A percentile compares a stretch with the other conserved stretches of the same genome.
Evolutionary conservation across 116 monocot genomes (phyloP).

Genomic region (Iris pallida): DNA sequence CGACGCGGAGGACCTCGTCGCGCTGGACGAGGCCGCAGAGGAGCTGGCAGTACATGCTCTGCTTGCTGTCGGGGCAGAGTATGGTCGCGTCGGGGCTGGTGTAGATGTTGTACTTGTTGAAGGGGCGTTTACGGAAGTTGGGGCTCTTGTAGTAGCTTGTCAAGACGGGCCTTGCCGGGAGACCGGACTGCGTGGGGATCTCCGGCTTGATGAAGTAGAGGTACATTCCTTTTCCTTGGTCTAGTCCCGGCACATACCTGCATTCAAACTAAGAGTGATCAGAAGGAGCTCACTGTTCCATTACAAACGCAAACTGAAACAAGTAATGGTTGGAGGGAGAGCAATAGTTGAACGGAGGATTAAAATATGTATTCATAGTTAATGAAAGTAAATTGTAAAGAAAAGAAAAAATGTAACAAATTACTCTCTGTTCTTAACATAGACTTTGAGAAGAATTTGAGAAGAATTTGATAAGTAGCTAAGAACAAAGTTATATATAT

Average conservation of each 20-base stretch:
- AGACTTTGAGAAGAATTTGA: neutral
- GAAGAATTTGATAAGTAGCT: too few relatives aligned
- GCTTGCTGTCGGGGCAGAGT: constrained; percentile 58
- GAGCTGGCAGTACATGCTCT: constrained; percentile 82
- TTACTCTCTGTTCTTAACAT: too few relatives aligned
- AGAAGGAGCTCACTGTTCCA: constrained; percentile 8
- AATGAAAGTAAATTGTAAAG: too few relatives aligned
- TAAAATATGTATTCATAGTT: too few relatives aligned
- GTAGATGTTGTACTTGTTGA: constrained; percentile 42
- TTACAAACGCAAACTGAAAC: too few relatives aligned
- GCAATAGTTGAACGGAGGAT: too few relatives aligned
- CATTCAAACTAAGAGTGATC: neutral
- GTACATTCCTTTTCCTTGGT: constrained; percentile 69
- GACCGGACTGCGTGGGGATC: constrained; percentile 47
- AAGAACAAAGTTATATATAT: neutral
- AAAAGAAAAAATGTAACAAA: too few relatives aligned
- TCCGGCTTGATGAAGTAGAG: constrained; percentile 73
- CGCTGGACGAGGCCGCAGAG: constrained; percentile 64
- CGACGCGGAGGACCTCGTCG: constrained; percentile 60
- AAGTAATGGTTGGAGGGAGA: too few relatives aligned
- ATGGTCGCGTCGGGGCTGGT: constrained; percentile 69
- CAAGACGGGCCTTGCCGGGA: constrained; percentile 57
- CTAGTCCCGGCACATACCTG: constrained; percentile 65
- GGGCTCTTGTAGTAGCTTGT: constrained; percentile 83
- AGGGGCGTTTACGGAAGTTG: constrained; percentile 47